Percentiles rank a stretch among this genome's conserved stretches.
Conservation (phyloP, 2,329 filamentous ascomycete genomes). For the Cytospora chrysosperma region DNA sequence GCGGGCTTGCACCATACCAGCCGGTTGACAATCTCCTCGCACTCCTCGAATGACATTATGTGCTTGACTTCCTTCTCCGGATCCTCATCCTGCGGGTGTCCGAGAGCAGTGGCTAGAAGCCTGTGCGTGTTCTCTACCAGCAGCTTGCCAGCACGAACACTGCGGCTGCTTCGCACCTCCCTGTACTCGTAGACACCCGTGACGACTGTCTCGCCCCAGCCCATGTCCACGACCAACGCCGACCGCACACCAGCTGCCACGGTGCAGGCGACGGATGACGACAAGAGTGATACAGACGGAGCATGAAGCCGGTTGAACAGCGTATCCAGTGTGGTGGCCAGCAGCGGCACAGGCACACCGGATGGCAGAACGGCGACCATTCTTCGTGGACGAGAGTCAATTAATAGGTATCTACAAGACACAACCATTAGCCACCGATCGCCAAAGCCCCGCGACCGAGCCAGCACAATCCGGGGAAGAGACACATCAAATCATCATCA, state of each 20-base stretch:
- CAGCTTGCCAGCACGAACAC: conserved; percentile 70
- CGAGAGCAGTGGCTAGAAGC: conserved; percentile 51
- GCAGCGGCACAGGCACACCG: conserved; percentile 70
- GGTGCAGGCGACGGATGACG: conserved; percentile 69
- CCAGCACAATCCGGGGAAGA: neutral
- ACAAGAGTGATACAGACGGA: conserved; percentile 77
- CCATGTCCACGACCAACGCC: conserved; percentile 85
- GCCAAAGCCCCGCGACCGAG: neutral
- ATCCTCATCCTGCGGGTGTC: conserved; percentile 25
- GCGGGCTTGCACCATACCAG: conserved; percentile 71
- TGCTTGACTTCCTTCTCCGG: conserved; percentile 33
- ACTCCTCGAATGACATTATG: conserved; percentile 69
- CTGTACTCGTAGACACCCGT: conserved; percentile 90
- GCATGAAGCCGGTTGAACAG: conserved; percentile 80
- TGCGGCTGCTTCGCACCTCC: conserved; percentile 70
- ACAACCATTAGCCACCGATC: conserved; percentile 14
- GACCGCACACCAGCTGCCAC: conserved; percentile 81
- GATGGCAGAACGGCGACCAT: conserved; percentile 76
- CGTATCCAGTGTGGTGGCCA: conserved; percentile 73
- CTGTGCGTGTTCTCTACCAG: conserved; percentile 69
- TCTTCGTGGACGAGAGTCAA: conserved; percentile 74
- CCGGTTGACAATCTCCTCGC: conserved; percentile 74
- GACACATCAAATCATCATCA: neutral
- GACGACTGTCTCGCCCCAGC: conserved; percentile 86
- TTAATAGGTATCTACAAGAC: conserved; percentile 54